Conservation (phyloP, 257 asterid genomes). For the Oldenlandia corymbosa region DNA sequence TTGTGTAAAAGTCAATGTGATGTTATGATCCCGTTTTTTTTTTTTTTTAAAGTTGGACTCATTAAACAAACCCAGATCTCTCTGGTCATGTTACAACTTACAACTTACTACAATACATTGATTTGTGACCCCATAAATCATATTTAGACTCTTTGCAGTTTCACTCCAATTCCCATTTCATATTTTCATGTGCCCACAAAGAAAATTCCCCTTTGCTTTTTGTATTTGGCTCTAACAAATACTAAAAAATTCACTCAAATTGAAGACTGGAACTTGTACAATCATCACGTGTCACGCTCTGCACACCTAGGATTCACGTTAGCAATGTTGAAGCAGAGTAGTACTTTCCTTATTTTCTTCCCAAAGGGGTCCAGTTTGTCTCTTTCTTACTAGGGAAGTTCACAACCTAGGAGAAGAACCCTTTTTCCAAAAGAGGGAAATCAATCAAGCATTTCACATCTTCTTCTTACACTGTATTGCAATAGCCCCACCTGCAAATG, state of each 20-base stretch:
- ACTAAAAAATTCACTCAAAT: too few relatives aligned
- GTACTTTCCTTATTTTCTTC: background rate
- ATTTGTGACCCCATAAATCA: too few relatives aligned
- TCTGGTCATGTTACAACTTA: too few relatives aligned
- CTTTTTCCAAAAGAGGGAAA: background rate
- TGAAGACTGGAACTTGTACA: background rate
- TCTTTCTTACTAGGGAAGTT: background rate
- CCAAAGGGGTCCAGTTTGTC: background rate
- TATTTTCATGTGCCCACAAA: background rate
- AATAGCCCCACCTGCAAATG: background rate
- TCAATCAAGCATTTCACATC: background rate
- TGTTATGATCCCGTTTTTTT: background rate
- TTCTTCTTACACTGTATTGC: background rate
- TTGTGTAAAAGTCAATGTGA: background rate
- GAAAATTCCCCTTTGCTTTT: background rate
- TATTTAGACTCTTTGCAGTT: background rate
- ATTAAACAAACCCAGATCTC: background rate
- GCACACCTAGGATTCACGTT: constrained; percentile 10
- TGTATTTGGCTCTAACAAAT: background rate
- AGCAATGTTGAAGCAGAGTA: background rate
- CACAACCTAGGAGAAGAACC: background rate
- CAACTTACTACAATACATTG: too few relatives aligned
- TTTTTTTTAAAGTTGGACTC: background rate
- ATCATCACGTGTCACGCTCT: constrained; percentile 6
- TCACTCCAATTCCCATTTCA: too few relatives aligned